These are phyloP conservation scores for Mycena haematopus DNA, from an alignment of 768 basidiomycete species.

Conservation along the genomic window DNA sequence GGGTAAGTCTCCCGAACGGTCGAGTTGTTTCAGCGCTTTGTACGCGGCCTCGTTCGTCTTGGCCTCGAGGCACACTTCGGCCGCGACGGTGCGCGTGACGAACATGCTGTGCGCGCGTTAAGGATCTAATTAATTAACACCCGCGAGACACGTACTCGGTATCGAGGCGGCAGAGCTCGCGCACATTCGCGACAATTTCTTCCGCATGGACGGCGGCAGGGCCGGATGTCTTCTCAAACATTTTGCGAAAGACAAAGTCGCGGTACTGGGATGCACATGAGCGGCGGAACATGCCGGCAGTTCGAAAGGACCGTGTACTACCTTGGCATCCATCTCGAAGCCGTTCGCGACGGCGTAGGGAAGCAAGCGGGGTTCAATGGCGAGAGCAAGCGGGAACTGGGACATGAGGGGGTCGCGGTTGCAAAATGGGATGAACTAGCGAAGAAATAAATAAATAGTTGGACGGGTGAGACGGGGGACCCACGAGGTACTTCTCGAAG, in stretches of 20 bases:
- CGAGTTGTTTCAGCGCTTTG: slow-evolving; percentile 67
- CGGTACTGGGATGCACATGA: slow-evolving; percentile 59
- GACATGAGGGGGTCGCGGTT: slow-evolving; percentile 80
- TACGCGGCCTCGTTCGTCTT: slow-evolving; percentile 75
- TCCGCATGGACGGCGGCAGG: slow-evolving; percentile 60
- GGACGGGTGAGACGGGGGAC: slow-evolving; percentile 32
- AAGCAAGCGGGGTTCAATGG: slow-evolving; percentile 77
- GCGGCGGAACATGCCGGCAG: slow-evolving; percentile 12
- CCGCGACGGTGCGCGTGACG: slow-evolving; percentile 81
- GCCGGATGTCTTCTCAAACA: slow-evolving; percentile 68
- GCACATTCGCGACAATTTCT: slow-evolving; percentile 73
- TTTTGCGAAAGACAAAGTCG: slow-evolving; percentile 86
- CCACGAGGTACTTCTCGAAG: slow-evolving; percentile 73
- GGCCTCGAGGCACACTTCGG: slow-evolving; percentile 83
- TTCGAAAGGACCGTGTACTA: slow-evolving; percentile 34
- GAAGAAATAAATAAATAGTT: slow-evolving; percentile 27
- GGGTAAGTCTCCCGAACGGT: slow-evolving; percentile 67
- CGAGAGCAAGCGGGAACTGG: slow-evolving; percentile 77
- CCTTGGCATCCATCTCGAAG: slow-evolving; percentile 81
- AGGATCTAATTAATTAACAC: slow-evolving; percentile 3
- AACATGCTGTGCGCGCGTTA: slow-evolving; percentile 66
- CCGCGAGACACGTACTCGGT: slow-evolving; percentile 52
- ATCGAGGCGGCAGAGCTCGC: slow-evolving; percentile 75
- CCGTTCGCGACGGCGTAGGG: slow-evolving; percentile 77
- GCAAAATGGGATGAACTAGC: slow-evolving; percentile 80